Percentiles rank a stretch among this genome's conserved stretches.
Conservation (phyloP, 805 yeast species). For the Limtongia smithiae region DNA sequence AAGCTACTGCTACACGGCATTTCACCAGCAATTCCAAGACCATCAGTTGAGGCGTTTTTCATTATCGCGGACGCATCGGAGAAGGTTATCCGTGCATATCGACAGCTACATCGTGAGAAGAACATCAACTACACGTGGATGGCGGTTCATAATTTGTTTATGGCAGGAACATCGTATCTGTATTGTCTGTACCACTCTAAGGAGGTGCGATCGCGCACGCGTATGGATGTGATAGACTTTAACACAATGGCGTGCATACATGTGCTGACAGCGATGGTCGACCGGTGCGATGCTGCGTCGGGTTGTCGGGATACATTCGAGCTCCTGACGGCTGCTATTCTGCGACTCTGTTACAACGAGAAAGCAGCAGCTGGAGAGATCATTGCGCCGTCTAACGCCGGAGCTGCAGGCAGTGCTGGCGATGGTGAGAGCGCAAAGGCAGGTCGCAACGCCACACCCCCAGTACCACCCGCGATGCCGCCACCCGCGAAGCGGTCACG, state of each 20-base stretch:
- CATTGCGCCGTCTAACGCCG: constrained; percentile 13
- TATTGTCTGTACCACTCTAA: constrained; percentile 70
- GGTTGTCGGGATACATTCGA: constrained; percentile 70
- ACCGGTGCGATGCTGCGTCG: constrained; percentile 73
- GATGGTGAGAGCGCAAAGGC: constrained; percentile 1
- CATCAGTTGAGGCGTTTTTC: constrained; percentile 51
- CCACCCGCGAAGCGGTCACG: constrained; percentile 25
- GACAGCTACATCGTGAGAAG: constrained; percentile 52
- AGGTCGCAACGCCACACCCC: constrained; percentile 19
- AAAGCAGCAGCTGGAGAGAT: constrained; percentile 31
- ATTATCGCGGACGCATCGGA: constrained; percentile 61
- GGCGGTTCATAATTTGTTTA: constrained; percentile 80
- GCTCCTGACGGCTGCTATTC: constrained; percentile 65
- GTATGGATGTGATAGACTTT: constrained; percentile 50
- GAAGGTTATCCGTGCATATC: constrained; percentile 62
- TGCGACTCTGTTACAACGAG: constrained; percentile 45
- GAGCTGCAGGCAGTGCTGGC: constrained; percentile 7
- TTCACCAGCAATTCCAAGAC: constrained; percentile 61
- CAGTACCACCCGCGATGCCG: constrained; percentile 27
- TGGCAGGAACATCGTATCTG: constrained; percentile 83
- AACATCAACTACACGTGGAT: constrained; percentile 87
- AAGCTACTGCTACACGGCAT: constrained; percentile 69
- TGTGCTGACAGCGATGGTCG: constrained; percentile 58
- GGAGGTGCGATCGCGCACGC: constrained; percentile 47
- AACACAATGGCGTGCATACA: constrained; percentile 43